Evolutionary conservation across 2,329 filamentous ascomycete species (phyloP), one percentile per base, ranked within the genome.

Genomic region (Colletotrichum orchidophilum): DNA sequence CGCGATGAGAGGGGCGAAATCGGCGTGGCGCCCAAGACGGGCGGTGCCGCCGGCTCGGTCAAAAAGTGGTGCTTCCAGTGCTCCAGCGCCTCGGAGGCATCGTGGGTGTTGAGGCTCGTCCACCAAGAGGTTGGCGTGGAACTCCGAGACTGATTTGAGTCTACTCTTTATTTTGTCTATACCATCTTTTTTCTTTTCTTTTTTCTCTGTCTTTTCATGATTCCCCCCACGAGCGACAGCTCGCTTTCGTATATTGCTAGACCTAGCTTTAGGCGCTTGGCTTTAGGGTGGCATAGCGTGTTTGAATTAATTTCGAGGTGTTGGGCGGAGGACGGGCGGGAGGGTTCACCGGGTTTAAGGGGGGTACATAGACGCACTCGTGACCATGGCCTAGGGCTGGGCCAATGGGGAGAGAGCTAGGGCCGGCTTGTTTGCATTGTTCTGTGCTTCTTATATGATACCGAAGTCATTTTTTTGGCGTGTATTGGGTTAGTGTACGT

Each of bases 51-150:
- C 9, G 88, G 88, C 26, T 86, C 84, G 71, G 87, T 91, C 66
- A 88, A 86, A 76, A 90, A 90, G 80, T 91, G 88, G 88, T 91
- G 88, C 75, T 90, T 91, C 80, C 88, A 90, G 79, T 90, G 87
- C 73, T 82, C 82, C 55, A 89, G 83, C 52, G 84, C 83, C 12
- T 79, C 81, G 24, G 86, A 89, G 80, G 88, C 88, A 21, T 81
- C 80, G 73, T 89, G 87, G 86, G 87, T 90, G 60, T 84, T 87
- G 75, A 82, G 85, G 18, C 81, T 90, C 65, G 84, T 91, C 29
- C 87, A 89, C 58, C 86, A 88, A 74, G 87, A 90, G 78, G 87
- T 89, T 74, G 87, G 89, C 78, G 87, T 89, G n/a, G 69, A 71
- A 13, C 75, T 85, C 72, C 82, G 80, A 46, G 77, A 76, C 27